Evolutionary conservation across 2,329 filamentous ascomycete genomes (phyloP).

Genomic region (Arthrobotrys sinensis): DNA sequence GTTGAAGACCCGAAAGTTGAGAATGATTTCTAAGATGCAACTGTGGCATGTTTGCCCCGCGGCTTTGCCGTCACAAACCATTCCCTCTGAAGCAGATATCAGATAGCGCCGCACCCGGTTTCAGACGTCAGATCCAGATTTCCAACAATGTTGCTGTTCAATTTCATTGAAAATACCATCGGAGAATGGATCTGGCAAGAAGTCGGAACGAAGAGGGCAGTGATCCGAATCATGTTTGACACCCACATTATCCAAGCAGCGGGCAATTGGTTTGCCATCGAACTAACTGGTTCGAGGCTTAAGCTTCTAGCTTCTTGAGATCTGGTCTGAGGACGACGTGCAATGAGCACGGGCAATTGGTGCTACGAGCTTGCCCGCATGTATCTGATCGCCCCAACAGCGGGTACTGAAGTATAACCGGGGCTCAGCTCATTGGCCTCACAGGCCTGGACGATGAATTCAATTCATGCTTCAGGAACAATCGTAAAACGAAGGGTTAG

Average conservation of each 20-base stretch:
- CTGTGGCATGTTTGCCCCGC: constrained; percentile 55
- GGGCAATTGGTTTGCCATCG: constrained; percentile 47
- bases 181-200: background rate
- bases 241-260: constrained; percentile 32
- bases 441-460: background rate
- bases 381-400: constrained; percentile 13
- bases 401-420: constrained; percentile 13
- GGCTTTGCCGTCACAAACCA: constrained; percentile 47
- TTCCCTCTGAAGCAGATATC: constrained; percentile 25
- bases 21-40: constrained; percentile 60
- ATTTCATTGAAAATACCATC: constrained; percentile 20
- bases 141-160: constrained; percentile 31
- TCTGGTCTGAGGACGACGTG: constrained; percentile 11
- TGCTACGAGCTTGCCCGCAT: background rate
- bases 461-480: constrained; percentile 1
- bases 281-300: constrained; percentile 20
- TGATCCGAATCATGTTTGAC: constrained; percentile 59
- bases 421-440: constrained; percentile 27
- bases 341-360: constrained; percentile 29
- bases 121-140: constrained; percentile 40
- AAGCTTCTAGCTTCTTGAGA: constrained; percentile 11
- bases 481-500: constrained; percentile 17
- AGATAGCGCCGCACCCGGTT: constrained; percentile 51
- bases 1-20: constrained; percentile 15
- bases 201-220: constrained; percentile 40